Conservation (phyloP, 2,329 filamentous ascomycete genomes). For the Xylariales sp. region DNA sequence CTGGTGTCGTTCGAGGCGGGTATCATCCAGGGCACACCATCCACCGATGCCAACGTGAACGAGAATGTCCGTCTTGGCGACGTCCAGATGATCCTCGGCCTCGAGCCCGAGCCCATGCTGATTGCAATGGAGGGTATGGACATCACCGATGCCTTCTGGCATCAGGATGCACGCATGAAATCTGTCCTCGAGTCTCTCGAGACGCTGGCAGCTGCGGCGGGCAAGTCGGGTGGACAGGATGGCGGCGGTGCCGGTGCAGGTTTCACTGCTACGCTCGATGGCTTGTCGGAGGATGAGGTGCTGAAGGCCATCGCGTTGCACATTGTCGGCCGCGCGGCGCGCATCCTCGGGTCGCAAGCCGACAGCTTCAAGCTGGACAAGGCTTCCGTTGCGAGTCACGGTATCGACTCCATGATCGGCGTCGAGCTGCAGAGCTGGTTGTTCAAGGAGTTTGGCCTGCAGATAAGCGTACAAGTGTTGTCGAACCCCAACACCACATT, state of each 20-base stretch:
- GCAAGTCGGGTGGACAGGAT: not conserved
- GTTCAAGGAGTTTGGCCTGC: slow-evolving; percentile 10
- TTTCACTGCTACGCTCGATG: not conserved
- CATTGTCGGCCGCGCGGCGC: slow-evolving; percentile 7
- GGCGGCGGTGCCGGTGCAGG: not conserved
- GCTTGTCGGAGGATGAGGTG: slow-evolving; percentile 3
- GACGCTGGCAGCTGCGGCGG: not conserved
- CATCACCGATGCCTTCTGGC: slow-evolving; percentile 9
- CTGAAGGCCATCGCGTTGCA: slow-evolving; percentile 1
- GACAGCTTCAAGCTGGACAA: slow-evolving; percentile 10
- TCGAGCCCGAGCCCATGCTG: slow-evolving; percentile 9
- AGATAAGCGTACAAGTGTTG: slow-evolving; percentile 2
- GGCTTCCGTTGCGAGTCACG: slow-evolving; percentile 5
- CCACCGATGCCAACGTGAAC: not conserved
- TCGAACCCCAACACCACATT: slow-evolving; percentile 8
- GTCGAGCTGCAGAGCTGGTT: slow-evolving; percentile 8
- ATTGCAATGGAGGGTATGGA: not conserved
- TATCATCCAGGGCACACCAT: slow-evolving; percentile 2
- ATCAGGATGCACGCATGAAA: slow-evolving; percentile 6
- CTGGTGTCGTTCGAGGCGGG: slow-evolving; percentile 9
- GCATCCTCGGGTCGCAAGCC: slow-evolving; percentile 7
- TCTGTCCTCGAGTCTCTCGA: slow-evolving; percentile 3
- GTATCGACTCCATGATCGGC: slow-evolving; percentile 9
- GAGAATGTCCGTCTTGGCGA: slow-evolving; percentile 2
- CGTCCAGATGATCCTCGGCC: slow-evolving; percentile 10